Base-by-base conservation (phyloP, 495 filamentous ascomycete genomes). In the Friedmanniomyces endolithicus region DNA sequence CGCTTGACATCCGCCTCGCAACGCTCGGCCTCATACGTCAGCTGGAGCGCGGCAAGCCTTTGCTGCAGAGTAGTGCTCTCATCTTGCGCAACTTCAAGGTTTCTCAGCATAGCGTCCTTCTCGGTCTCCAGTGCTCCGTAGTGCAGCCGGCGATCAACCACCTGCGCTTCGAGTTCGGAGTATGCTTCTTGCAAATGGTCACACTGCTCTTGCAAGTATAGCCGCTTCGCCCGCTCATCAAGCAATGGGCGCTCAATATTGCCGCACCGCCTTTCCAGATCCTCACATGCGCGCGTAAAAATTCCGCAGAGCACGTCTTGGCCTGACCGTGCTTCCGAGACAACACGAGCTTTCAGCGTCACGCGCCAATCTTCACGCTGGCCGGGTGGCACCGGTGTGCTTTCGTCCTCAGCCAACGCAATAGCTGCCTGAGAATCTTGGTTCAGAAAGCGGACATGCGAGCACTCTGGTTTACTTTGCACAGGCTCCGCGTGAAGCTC, bases 161-260 rank as follows among this genome's bases (percentile, higher is more conserved):
- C 33, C 50, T 60, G n/a, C 0, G 50, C 50, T 54, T 68, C 62
- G 4, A 70, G 56, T 4, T 54, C 33, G 14, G 40, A 24, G 12
- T 60, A 47, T 11, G 53, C 48, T 24, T 53, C 31, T 2, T 50
- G 53, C 16, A 64, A 50, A 11, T 61, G 31, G 20, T 52, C 39
- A 27, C 64, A 34, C 39, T 65, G 29, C 16, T 49, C 23, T 48
- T 66, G 62, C 0, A 75, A 48, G 11, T 60, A 59, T 22, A 71
- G 60, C 7, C 68, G 68, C 49, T 72, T 70, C 45, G 64, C 60
- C 56, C 72, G 69, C 34, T 74, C 72, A 14, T 63, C 64, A 17
- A 67, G 68, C 8, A 80, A 59, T 6, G 78, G 78, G 12, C 60
- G 65, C 63, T 81, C 78, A 1, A 70, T 65, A 27, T 70, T 67